These are phyloP conservation scores for Pleurotus salmoneostramineus DNA, from an alignment of 768 basidiomycete genomes.

Conservation along the genomic window DNA sequence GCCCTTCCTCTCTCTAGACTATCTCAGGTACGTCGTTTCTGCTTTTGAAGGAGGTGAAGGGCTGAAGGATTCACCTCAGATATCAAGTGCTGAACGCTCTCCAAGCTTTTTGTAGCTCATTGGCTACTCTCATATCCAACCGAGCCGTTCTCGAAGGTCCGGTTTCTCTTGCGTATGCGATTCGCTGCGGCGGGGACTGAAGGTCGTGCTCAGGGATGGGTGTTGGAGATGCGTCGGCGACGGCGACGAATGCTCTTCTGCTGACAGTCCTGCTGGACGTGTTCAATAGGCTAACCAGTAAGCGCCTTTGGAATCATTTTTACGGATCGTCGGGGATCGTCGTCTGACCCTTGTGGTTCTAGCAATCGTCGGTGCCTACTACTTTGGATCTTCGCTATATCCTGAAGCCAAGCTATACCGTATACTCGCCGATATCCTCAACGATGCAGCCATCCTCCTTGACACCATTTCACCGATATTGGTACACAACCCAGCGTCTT, in stretches of 20 bases:
- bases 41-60: slow-evolving; percentile 7
- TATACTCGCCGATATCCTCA: slow-evolving; percentile 62
- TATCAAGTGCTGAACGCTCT: slow-evolving; percentile 65
- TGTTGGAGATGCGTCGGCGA: slow-evolving; percentile 64
- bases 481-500: slow-evolving; percentile 24
- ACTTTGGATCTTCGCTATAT: slow-evolving; percentile 58
- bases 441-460: slow-evolving; percentile 55
- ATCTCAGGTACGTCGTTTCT: slow-evolving; percentile 38
- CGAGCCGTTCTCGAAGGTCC: slow-evolving; percentile 66
- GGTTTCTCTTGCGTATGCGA: background rate
- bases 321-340: background rate
- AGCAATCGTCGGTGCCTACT: slow-evolving; percentile 65
- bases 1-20: slow-evolving; percentile 31
- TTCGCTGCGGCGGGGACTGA: too few relatives aligned
- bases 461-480: slow-evolving; percentile 60
- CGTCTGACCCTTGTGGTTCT: background rate
- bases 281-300: slow-evolving; percentile 61
- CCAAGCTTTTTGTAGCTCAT: slow-evolving; percentile 68
- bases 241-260: slow-evolving; percentile 61
- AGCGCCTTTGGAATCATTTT: slow-evolving; percentile 15
- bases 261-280: slow-evolving; percentile 65
- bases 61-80: slow-evolving; percentile 26
- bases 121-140: slow-evolving; percentile 60
- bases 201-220: slow-evolving; percentile 48
- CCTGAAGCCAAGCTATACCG: slow-evolving; percentile 73